phyloP scores from a whole-genome alignment of 108 stramenopile genomes.

The Cyclotella baltica region DNA sequence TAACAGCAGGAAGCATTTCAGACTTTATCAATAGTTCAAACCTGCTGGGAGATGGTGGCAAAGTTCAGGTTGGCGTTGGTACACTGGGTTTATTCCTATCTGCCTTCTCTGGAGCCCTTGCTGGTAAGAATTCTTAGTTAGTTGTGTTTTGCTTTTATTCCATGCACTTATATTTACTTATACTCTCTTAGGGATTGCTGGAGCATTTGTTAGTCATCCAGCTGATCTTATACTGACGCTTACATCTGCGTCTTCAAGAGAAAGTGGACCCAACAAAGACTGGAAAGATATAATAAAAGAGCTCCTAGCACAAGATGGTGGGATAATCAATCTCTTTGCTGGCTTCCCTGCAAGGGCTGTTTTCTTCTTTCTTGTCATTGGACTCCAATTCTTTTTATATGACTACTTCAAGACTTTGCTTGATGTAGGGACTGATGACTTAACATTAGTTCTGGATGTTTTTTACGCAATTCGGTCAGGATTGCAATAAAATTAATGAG shows the following conservation, averaged over 20 bases:
- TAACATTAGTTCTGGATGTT: slow-evolving; percentile 89
- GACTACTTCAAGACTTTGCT: slow-evolving; percentile 88
- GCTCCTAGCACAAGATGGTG: slow-evolving; percentile 72
- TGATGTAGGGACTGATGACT: slow-evolving; percentile 85
- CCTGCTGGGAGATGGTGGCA: slow-evolving; percentile 59
- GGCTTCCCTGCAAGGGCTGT: slow-evolving; percentile 75
- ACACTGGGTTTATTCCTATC: slow-evolving; percentile 72
- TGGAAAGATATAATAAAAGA: slow-evolving; percentile 80
- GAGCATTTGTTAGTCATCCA: slow-evolving; percentile 83
- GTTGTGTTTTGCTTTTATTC: neutral
- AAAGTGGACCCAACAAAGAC: slow-evolving; percentile 48
- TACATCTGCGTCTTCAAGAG: slow-evolving; percentile 63
- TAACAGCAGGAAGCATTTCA: slow-evolving; percentile 65
- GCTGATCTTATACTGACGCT: slow-evolving; percentile 91
- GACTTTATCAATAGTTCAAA: slow-evolving; percentile 64
- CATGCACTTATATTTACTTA: neutral
- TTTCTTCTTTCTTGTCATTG: slow-evolving; percentile 94
- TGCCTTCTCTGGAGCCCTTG: slow-evolving; percentile 80
- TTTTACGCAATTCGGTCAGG: slow-evolving; percentile 89
- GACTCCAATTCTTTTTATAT: slow-evolving; percentile 92
- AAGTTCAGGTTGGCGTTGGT: slow-evolving; percentile 84
- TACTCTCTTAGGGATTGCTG: slow-evolving; percentile 60
- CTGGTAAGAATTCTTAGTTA: slow-evolving; percentile 31
- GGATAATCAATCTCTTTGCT: slow-evolving; percentile 79
- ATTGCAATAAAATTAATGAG: slow-evolving; percentile 46